Evolutionary conservation across 371 early-diverging fungal species (phyloP).

Genomic region (Circinella umbellata): DNA sequence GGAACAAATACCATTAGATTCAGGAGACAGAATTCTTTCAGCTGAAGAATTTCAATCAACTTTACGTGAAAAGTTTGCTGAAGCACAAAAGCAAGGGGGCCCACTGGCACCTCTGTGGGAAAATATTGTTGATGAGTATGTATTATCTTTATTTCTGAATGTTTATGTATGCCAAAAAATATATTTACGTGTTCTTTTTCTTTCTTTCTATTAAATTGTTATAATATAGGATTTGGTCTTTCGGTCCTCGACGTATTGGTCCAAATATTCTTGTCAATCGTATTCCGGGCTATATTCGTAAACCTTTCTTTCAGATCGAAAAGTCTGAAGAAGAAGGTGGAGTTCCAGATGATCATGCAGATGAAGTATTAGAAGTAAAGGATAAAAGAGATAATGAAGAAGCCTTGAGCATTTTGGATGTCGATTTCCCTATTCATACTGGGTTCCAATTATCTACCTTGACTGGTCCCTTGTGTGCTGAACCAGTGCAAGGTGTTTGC

Average conservation of each 20-base stretch:
- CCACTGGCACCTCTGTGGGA: conserved; percentile 51
- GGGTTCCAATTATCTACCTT: conserved; percentile 95
- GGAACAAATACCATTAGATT: conserved; percentile 8
- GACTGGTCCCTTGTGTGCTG: conserved; percentile 93
- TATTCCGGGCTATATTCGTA: conserved; percentile 59
- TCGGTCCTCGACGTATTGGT: conserved; percentile 87
- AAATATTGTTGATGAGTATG: conserved; percentile 53
- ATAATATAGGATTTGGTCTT: conserved; percentile 63
- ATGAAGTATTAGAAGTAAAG: conserved; percentile 42
- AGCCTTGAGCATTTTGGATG: conserved; percentile 55
- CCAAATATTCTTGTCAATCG: conserved; percentile 88
- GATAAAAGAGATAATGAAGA: background rate
- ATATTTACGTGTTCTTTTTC: too few species aligned
- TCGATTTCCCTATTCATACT: conserved; percentile 82
- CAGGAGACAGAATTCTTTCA: conserved; percentile 26
- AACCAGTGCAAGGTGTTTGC: conserved; percentile 91
- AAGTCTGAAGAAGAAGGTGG: conserved; percentile 17
- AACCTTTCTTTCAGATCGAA: conserved; percentile 47
- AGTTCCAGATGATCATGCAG: conserved; percentile 32
- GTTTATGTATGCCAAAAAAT: background rate
- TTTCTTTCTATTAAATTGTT: too few species aligned
- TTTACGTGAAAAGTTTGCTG: conserved; percentile 49
- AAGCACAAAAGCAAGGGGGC: conserved; percentile 52
- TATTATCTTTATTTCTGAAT: background rate
- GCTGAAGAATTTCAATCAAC: conserved; percentile 40